phyloP scores from a whole-genome alignment of 257 asterid species.

The Plantago elongata region DNA sequence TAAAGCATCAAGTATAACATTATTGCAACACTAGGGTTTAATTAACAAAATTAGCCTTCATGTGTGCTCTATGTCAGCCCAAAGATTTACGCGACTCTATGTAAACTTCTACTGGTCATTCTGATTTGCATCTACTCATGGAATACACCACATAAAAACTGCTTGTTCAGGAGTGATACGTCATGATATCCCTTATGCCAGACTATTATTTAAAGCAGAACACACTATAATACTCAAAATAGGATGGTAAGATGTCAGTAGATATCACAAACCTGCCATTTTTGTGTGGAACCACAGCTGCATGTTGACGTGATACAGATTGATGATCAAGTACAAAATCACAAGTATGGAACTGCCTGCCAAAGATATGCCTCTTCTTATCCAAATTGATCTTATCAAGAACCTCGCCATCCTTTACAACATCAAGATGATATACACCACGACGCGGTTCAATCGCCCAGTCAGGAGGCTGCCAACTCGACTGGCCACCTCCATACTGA shows the following conservation, averaged over 20 bases:
- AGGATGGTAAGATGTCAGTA: slow-evolving; percentile 1
- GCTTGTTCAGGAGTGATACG: too few species aligned
- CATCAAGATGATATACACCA: slow-evolving; percentile 83
- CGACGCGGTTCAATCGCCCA: slow-evolving; percentile 98
- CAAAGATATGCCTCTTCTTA: slow-evolving; percentile 78
- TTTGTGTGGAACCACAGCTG: slow-evolving; percentile 89
- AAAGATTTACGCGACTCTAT: background rate
- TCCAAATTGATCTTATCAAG: slow-evolving; percentile 73
- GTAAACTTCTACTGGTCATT: too few species aligned
- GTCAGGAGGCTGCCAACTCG: slow-evolving; percentile 96
- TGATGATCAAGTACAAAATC: slow-evolving; percentile 98
- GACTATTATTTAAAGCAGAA: background rate
- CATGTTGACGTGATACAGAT: slow-evolving; percentile 97
- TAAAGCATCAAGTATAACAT: background rate
- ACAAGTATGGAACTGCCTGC: slow-evolving; percentile 87
- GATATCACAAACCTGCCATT: slow-evolving; percentile 62
- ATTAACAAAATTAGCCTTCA: background rate
- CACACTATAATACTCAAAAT: slow-evolving; percentile 2
- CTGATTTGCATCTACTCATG: too few species aligned
- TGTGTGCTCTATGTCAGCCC: background rate
- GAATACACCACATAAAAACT: too few species aligned
- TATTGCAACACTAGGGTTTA: background rate
- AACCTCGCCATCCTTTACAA: slow-evolving; percentile 91
- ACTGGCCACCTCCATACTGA: slow-evolving; percentile 86
- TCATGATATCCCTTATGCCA: background rate